phyloP scores from a whole-genome alignment of 139 green algal genomes.

The Pseudopediastrum boryanum region DNA sequence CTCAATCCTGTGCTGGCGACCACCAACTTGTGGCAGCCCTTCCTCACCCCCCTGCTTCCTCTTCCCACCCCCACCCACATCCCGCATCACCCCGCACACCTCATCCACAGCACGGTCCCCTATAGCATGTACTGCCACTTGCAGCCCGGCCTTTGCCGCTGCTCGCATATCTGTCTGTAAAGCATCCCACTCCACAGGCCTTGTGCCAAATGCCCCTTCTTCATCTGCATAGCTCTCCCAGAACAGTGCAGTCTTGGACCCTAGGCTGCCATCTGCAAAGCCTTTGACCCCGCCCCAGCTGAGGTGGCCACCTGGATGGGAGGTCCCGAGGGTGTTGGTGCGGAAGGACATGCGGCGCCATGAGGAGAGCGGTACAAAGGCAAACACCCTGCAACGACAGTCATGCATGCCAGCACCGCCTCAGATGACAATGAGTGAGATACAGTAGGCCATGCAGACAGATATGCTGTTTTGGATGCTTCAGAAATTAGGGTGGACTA shows the following conservation, averaged over 20 bases:
- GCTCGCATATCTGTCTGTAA: constrained; percentile 22
- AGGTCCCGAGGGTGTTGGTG: constrained; percentile 22
- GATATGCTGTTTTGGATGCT: no score
- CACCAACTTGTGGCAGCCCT: neutral
- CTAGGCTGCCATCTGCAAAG: constrained; percentile 77
- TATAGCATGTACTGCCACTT: constrained; percentile 79
- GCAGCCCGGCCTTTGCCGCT: constrained; percentile 35
- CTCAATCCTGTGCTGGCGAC: constrained; percentile 47
- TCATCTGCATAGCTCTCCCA: constrained; percentile 57
- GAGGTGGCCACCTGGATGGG: neutral
- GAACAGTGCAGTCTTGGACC: constrained; percentile 72
- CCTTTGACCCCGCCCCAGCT: constrained; percentile 60
- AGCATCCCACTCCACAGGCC: constrained; percentile 10
- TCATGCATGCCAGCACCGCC: neutral
- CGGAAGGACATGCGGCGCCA: neutral
- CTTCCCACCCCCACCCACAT: neutral
- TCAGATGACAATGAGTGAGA: neutral
- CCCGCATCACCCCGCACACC: constrained; percentile 44
- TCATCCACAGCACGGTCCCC: constrained; percentile 79
- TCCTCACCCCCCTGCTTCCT: neutral
- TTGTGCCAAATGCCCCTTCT: neutral
- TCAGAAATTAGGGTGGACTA: no score
- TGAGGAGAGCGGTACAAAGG: constrained; percentile 10
- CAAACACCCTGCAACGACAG: neutral
- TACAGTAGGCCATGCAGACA: neutral